phyloP scores from a whole-genome alignment of 352 stramenopile species.

The Globisporangium rhizosaccharum region DNA sequence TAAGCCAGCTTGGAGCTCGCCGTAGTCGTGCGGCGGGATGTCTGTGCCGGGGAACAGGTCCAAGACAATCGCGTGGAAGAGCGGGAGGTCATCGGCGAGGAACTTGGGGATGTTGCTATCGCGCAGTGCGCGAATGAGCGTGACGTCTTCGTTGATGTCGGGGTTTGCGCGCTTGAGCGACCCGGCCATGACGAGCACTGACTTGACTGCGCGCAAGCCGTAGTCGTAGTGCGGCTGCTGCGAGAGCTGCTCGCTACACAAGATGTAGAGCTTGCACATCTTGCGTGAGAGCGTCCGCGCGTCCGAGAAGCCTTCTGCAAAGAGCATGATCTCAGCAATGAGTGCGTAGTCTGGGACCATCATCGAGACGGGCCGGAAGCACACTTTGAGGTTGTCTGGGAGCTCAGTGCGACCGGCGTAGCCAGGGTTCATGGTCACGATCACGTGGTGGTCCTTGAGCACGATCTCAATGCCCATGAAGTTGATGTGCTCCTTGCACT shows the following conservation, averaged over 20 bases:
- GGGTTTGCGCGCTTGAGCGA: slow-evolving; percentile 81
- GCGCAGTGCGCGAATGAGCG: slow-evolving; percentile 83
- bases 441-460: slow-evolving; percentile 95
- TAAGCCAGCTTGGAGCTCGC: slow-evolving; percentile 63
- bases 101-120: slow-evolving; percentile 96
- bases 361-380: slow-evolving; percentile 95
- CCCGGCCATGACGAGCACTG: slow-evolving; percentile 91
- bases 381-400: slow-evolving; percentile 96
- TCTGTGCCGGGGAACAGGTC: slow-evolving; percentile 88
- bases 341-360: slow-evolving; percentile 94
- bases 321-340: slow-evolving; percentile 97
- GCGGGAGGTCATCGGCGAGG: slow-evolving; percentile 84
- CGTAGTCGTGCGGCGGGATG: slow-evolving; percentile 85
- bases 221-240: slow-evolving; percentile 95
- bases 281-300: slow-evolving; percentile 93
- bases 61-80: slow-evolving; percentile 90
- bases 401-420: slow-evolving; percentile 95
- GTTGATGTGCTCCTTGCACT: slow-evolving; percentile 88
- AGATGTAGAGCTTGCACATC: slow-evolving; percentile 93
- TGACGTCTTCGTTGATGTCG: slow-evolving; percentile 78
- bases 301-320: slow-evolving; percentile 93
- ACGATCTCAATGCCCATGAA: slow-evolving; percentile 96
- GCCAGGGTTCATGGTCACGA: slow-evolving; percentile 97
- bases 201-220: slow-evolving; percentile 89
- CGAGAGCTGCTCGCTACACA: slow-evolving; percentile 93